Percentiles rank a stretch among this genome's conserved stretches.
phyloP scores from a whole-genome alignment of 2,329 filamentous ascomycete species.

The Didymella pinodella region DNA sequence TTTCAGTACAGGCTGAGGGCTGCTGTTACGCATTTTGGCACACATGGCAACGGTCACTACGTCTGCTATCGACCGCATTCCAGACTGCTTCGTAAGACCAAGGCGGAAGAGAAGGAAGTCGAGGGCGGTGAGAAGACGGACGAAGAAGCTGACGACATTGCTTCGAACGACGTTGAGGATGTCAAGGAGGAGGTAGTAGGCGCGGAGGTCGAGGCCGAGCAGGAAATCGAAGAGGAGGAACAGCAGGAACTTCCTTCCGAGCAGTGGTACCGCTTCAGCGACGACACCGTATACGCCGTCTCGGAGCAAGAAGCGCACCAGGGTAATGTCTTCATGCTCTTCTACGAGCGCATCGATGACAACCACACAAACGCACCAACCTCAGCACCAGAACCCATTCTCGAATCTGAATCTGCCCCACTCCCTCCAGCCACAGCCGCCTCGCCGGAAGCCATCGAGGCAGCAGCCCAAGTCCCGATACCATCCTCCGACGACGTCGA shows the following conservation, averaged over 20 bases:
- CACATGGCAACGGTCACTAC: conserved; percentile 96
- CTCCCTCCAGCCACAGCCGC: conserved; percentile 28
- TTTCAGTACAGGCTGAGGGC: conserved; percentile 78
- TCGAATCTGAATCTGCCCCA: conserved; percentile 25
- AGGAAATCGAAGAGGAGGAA: conserved; percentile 25
- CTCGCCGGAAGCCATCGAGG: conserved; percentile 1
- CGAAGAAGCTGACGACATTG: conserved; percentile 1
- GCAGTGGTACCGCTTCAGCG: conserved; percentile 90
- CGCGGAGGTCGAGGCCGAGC: not conserved
- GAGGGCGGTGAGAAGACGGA: conserved; percentile 9
- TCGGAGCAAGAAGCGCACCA: conserved; percentile 77
- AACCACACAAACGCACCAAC: conserved; percentile 14
- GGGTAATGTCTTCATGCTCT: conserved; percentile 93
- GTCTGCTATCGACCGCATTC: conserved; percentile 84
- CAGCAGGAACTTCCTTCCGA: conserved; percentile 36
- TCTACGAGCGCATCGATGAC: conserved; percentile 73
- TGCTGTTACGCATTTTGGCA: conserved; percentile 86
- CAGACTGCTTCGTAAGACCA: conserved; percentile 8
- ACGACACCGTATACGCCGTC: conserved; percentile 80
- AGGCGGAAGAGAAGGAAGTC: not conserved
- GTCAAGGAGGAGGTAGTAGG: not conserved
- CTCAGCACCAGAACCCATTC: not conserved
- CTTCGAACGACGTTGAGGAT: not conserved
- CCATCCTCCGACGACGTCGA: conserved; percentile 28
- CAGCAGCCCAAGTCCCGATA: conserved; percentile 29